These are phyloP conservation scores for Eudorina sp. DNA, from an alignment of 139 green algal species.

Conservation along the genomic window DNA sequence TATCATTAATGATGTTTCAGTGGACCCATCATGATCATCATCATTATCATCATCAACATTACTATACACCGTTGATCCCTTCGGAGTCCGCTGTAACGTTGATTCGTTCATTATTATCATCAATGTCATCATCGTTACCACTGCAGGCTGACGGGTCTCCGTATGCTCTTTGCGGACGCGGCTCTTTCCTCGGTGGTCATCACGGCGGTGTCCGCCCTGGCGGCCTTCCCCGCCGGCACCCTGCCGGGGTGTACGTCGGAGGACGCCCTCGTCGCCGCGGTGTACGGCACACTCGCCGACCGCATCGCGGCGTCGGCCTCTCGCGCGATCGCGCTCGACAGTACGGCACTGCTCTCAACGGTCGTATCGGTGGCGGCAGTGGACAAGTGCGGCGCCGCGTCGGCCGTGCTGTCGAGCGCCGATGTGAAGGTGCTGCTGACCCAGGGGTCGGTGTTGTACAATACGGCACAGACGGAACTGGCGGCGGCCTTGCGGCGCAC, in stretches of 20 bases:
- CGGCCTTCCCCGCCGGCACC: slow-evolving; percentile 22
- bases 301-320: background rate
- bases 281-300: background rate
- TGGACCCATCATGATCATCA: no score
- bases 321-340: background rate
- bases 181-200: background rate
- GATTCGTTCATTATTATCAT: no score
- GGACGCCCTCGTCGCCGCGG: background rate
- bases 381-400: background rate
- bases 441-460: background rate
- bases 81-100: no score
- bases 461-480: background rate
- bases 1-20: no score
- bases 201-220: background rate
- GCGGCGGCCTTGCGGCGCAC: background rate
- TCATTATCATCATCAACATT: no score
- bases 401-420: background rate
- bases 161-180: slow-evolving; percentile 15
- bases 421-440: background rate
- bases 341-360: background rate
- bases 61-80: no score
- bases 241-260: background rate
- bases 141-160: background rate
- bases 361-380: background rate
- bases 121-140: no score